phyloP scores from a whole-genome alignment of 2,329 filamentous ascomycete species.

The Verticillium tricorpus region DNA sequence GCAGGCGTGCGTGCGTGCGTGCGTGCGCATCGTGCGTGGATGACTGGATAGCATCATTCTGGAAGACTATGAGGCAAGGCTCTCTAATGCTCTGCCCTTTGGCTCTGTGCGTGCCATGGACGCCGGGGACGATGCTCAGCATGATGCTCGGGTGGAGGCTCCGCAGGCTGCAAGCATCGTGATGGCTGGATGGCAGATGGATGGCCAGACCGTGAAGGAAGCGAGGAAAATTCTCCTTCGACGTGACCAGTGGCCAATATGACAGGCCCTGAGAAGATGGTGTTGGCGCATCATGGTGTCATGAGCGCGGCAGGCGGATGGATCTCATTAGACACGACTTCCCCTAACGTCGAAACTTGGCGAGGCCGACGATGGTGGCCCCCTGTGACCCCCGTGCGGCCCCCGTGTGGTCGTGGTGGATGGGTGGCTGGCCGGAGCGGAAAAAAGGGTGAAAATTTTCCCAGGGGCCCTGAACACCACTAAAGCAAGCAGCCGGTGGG shows the following conservation, averaged over 20 bases:
- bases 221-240: background rate
- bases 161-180: background rate
- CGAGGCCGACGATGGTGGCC: slow-evolving; percentile 5
- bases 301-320: slow-evolving; percentile 3
- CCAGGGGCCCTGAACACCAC: background rate
- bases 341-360: slow-evolving; percentile 14
- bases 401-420: slow-evolving; percentile 7
- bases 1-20: background rate
- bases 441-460: slow-evolving; percentile 1
- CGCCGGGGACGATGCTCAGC: background rate
- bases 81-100: no score
- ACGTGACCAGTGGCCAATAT: background rate
- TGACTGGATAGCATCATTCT: slow-evolving; percentile 1
- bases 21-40: background rate
- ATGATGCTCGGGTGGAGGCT: background rate
- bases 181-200: background rate
- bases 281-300: background rate
- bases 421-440: slow-evolving; percentile 9
- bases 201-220: background rate
- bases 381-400: background rate
- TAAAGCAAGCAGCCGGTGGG: background rate
- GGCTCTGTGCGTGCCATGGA: background rate
- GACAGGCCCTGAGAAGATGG: background rate
- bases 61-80: background rate
- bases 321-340: slow-evolving; percentile 13